A percentile compares a stretch with the other conserved stretches of the same genome.
Conservation (phyloP, 805 yeast species). For the Hanseniaspora thailandica region DNA sequence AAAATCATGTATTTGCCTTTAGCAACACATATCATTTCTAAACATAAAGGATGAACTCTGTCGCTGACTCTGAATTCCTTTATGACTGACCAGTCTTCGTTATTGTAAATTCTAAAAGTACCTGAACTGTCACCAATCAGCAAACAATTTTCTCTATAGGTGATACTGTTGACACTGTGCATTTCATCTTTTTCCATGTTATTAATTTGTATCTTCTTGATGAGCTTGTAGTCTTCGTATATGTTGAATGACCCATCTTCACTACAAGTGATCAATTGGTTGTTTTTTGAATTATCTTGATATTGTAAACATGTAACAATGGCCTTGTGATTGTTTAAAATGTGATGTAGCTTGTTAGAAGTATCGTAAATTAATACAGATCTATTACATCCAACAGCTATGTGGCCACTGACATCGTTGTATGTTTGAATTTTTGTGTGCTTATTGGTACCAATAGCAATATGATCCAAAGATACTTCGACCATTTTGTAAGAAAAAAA, state of each 20-base stretch:
- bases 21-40: slow-evolving; percentile 6
- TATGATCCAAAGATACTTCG: slow-evolving; percentile 7
- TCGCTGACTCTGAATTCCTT: slow-evolving; percentile 12
- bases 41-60: slow-evolving; percentile 12
- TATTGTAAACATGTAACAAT: slow-evolving; percentile 11
- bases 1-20: slow-evolving; percentile 11
- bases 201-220: slow-evolving; percentile 9
- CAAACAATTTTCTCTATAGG: slow-evolving; percentile 3
- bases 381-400: slow-evolving; percentile 13
- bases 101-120: slow-evolving; percentile 11
- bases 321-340: slow-evolving; percentile 10
- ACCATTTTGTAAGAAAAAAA: too few species aligned
- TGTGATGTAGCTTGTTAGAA: not conserved
- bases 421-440: slow-evolving; percentile 13
- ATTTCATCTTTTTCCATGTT: slow-evolving; percentile 13
- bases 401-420: slow-evolving; percentile 5
- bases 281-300: slow-evolving; percentile 2
- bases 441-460: slow-evolving; percentile 13
- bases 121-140: slow-evolving; percentile 13
- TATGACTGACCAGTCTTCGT: slow-evolving; percentile 5
- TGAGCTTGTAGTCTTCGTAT: slow-evolving; percentile 1
- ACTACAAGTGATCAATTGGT: slow-evolving; percentile 14
- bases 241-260: slow-evolving; percentile 14
- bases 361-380: slow-evolving; percentile 13
- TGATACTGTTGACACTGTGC: slow-evolving; percentile 13